A percentile compares a stretch with the other conserved stretches of the same genome.
Evolutionary conservation across 768 basidiomycete species (phyloP).

Genomic region (Termitomyces sp.): DNA sequence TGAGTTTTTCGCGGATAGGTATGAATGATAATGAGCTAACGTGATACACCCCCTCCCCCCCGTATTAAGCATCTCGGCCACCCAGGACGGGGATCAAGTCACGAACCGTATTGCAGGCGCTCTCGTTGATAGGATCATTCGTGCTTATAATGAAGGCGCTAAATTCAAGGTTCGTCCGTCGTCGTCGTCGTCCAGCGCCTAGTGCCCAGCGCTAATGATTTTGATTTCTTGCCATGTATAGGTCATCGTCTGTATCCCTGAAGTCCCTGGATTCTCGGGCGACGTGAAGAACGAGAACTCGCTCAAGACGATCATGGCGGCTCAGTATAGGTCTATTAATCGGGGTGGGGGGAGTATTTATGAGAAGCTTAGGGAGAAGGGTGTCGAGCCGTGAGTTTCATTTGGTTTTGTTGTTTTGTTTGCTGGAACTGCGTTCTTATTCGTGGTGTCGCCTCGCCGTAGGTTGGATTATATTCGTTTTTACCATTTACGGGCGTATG

Average conservation of each 20-base stretch:
- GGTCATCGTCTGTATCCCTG: slow-evolving; percentile 88
- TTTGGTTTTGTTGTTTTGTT: background rate
- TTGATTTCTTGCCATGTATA: too few relatives aligned
- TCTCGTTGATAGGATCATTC: slow-evolving; percentile 79
- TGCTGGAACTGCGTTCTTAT: background rate
- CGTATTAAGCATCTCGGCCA: slow-evolving; percentile 68
- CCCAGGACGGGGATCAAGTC: slow-evolving; percentile 60
- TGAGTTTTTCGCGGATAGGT: slow-evolving; percentile 38
- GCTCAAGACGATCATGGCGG: slow-evolving; percentile 84
- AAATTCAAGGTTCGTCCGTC: slow-evolving; percentile 68
- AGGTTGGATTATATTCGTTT: slow-evolving; percentile 87
- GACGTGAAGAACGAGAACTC: slow-evolving; percentile 66
- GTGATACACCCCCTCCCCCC: background rate
- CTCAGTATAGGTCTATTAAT: slow-evolving; percentile 86
- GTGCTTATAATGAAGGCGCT: slow-evolving; percentile 63
- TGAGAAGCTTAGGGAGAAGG: slow-evolving; percentile 73
- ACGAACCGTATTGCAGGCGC: slow-evolving; percentile 84
- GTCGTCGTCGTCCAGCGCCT: too few relatives aligned
- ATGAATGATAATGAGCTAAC: too few relatives aligned
- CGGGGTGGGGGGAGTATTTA: slow-evolving; percentile 87
- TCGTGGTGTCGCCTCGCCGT: too few relatives aligned
- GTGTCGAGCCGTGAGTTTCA: slow-evolving; percentile 70
- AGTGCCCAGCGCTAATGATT: background rate
- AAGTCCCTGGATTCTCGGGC: slow-evolving; percentile 87
- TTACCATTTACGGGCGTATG: slow-evolving; percentile 91